phyloP scores from a whole-genome alignment of 768 basidiomycete species.

The Mycena galopus region DNA sequence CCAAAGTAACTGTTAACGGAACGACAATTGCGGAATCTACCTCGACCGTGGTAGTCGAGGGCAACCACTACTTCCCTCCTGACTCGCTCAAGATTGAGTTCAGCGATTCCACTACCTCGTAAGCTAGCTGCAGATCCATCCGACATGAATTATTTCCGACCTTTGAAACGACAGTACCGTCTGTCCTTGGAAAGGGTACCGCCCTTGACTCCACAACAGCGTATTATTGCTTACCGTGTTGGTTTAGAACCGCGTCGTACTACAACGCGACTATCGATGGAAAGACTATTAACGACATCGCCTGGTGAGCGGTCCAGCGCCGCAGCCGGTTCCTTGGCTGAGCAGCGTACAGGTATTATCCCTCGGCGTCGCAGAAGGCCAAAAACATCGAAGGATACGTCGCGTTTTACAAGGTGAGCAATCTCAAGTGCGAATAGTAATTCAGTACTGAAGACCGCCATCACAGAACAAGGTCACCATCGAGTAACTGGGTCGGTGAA shows the following conservation, averaged over 20 bases:
- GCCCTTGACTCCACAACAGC: background rate
- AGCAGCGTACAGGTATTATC: slow-evolving; percentile 69
- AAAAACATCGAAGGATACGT: slow-evolving; percentile 73
- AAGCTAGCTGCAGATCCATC: slow-evolving; percentile 33
- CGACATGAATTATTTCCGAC: background rate
- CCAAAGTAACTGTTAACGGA: slow-evolving; percentile 66
- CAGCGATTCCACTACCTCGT: slow-evolving; percentile 67
- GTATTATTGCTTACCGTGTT: background rate
- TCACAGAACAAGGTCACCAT: slow-evolving; percentile 56
- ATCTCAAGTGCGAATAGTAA: background rate
- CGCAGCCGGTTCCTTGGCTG: too few relatives aligned
- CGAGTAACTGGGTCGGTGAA: slow-evolving; percentile 31
- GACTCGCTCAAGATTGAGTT: slow-evolving; percentile 62
- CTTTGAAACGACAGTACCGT: slow-evolving; percentile 51
- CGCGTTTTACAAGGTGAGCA: slow-evolving; percentile 81
- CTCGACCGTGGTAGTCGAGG: slow-evolving; percentile 70
- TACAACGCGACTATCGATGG: slow-evolving; percentile 69
- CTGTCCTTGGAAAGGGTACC: slow-evolving; percentile 83
- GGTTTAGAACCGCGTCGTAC: slow-evolving; percentile 70
- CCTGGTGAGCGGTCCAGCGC: slow-evolving; percentile 63
- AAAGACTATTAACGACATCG: slow-evolving; percentile 66
- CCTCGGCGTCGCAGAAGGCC: slow-evolving; percentile 67
- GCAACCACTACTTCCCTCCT: slow-evolving; percentile 83
- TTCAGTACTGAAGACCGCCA: slow-evolving; percentile 1
- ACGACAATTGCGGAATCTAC: slow-evolving; percentile 69